Percentiles rank a stretch among this genome's conserved stretches.
Conservation (phyloP, 176 grass and related monocot species). For the Aegilops tauschii region DNA sequence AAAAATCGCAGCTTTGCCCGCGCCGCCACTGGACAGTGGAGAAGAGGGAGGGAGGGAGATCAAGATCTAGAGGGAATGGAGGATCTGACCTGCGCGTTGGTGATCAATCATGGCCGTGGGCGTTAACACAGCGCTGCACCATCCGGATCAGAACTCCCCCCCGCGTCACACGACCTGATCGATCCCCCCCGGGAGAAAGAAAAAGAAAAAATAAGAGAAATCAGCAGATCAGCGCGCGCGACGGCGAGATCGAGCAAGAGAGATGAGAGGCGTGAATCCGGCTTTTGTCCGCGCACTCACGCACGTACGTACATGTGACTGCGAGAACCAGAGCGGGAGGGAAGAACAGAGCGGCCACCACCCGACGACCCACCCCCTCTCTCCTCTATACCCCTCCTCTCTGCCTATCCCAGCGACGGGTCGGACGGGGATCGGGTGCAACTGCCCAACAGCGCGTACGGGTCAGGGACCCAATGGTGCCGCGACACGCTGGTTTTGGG, state of each 20-base stretch:
- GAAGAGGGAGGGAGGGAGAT: neutral
- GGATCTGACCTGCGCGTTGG: constrained; percentile 33
- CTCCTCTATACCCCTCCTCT: neutral
- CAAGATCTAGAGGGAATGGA: constrained; percentile 24
- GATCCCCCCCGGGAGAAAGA: neutral
- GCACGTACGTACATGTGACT: constrained; percentile 33
- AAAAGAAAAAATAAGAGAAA: neutral
- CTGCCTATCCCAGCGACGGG: neutral
- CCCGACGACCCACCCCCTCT: constrained; percentile 18
- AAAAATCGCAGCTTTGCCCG: constrained; percentile 27
- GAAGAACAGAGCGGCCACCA: constrained; percentile 21
- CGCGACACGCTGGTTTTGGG: neutral
- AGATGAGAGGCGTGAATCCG: neutral
- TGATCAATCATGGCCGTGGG: constrained; percentile 49
- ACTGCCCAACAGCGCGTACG: constrained; percentile 8
- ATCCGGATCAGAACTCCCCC: constrained; percentile 43
- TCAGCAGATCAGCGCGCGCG: constrained; percentile 25
- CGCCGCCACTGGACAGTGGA: neutral
- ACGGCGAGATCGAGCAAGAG: constrained; percentile 17
- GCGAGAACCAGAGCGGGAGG: constrained; percentile 22
- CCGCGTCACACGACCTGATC: constrained; percentile 39
- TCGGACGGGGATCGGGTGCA: constrained; percentile 28
- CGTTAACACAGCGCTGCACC: constrained; percentile 29
- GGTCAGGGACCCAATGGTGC: neutral
- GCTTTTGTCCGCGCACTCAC: neutral